Conservation (phyloP, 768 basidiomycete species). For the Phaffia australis region DNA sequence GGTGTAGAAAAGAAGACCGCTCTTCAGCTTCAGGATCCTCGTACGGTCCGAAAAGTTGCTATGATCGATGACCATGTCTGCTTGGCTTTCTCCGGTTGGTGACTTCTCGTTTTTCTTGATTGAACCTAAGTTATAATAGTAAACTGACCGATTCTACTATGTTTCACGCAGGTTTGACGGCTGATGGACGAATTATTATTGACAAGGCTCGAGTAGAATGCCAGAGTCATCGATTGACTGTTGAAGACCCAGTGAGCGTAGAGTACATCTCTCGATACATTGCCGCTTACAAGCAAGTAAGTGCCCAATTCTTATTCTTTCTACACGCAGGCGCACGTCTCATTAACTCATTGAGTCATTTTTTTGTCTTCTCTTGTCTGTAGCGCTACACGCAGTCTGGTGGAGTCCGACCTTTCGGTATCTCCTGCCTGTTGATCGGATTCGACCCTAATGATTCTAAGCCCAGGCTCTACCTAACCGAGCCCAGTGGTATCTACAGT, state of each 20-base stretch:
- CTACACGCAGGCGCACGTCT: background rate
- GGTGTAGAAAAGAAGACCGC: slow-evolving; percentile 99
- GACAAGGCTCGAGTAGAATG: slow-evolving; percentile 98
- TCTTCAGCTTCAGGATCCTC: slow-evolving; percentile 91
- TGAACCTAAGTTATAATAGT: slow-evolving; percentile 4
- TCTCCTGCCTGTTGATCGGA: slow-evolving; percentile 90
- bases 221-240: slow-evolving; percentile 89
- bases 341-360: background rate
- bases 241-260: slow-evolving; percentile 94
- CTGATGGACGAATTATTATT: slow-evolving; percentile 92
- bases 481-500: slow-evolving; percentile 94
- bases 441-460: slow-evolving; percentile 85
- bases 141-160: slow-evolving; percentile 16
- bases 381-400: slow-evolving; percentile 97
- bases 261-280: slow-evolving; percentile 98
- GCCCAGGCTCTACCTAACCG: slow-evolving; percentile 89
- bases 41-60: slow-evolving; percentile 93
- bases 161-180: slow-evolving; percentile 64
- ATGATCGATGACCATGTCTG: slow-evolving; percentile 98
- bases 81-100: slow-evolving; percentile 87
- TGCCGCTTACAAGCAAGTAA: slow-evolving; percentile 95
- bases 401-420: slow-evolving; percentile 95
- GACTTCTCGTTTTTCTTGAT: background rate
- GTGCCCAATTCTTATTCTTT: slow-evolving; percentile 26
- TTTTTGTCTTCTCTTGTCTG: background rate